A percentile compares a stretch with the other conserved stretches of the same genome.
Evolutionary conservation across 768 basidiomycete species (phyloP).

Genomic region (Mycena belliarum): DNA sequence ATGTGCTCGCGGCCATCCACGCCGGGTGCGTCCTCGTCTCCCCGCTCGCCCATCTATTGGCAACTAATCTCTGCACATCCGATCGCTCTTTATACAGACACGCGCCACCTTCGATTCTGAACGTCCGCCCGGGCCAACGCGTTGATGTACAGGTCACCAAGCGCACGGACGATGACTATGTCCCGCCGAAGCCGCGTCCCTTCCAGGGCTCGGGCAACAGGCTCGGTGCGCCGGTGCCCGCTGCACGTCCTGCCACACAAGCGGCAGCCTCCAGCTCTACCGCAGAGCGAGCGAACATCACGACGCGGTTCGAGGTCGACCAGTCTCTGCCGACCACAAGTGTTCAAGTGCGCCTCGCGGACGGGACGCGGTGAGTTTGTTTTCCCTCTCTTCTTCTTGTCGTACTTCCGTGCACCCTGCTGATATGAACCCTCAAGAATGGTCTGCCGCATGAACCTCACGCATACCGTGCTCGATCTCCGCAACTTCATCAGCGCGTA

Average conservation of each 20-base stretch:
- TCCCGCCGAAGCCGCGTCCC: conserved; percentile 41
- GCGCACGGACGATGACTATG: conserved; percentile 57
- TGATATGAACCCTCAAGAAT: no score
- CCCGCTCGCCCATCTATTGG: no score
- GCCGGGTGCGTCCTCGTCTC: conserved; percentile 36
- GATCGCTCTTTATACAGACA: conserved; percentile 22
- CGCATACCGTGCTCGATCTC: conserved; percentile 72
- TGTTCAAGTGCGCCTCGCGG: conserved; percentile 72
- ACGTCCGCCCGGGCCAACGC: conserved; percentile 59
- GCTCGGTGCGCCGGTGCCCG: conserved; percentile 59
- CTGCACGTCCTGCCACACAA: no score
- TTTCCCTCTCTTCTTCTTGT: no score
- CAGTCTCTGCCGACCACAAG: conserved; percentile 64
- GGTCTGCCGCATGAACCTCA: conserved; percentile 70
- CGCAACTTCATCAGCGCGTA: conserved; percentile 72
- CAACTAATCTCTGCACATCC: no score
- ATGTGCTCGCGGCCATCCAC: conserved; percentile 62
- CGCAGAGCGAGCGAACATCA: conserved; percentile 26
- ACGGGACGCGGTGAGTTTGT: conserved; percentile 59
- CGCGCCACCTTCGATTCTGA: conserved; percentile 62
- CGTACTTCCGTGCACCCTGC: no score
- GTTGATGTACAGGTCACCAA: conserved; percentile 65
- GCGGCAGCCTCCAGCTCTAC: conserved; percentile 1
- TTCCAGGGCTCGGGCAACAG: conserved; percentile 65
- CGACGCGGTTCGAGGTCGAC: conserved; percentile 64